phyloP scores from a whole-genome alignment of 495 filamentous ascomycete species.

The Antarctomyces pellizariae region DNA sequence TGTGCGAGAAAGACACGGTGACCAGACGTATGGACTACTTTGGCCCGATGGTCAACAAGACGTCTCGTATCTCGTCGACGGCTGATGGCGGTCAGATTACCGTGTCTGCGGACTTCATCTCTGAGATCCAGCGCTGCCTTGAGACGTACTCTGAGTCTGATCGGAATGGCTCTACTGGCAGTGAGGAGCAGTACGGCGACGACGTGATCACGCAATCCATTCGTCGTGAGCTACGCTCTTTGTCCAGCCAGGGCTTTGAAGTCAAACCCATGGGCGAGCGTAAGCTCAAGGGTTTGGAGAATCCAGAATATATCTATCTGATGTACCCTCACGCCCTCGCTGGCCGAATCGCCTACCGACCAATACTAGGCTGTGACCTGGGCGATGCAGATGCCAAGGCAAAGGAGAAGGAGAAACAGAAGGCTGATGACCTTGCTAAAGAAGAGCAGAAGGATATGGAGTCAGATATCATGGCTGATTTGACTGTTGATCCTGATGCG shows the following conservation, averaged over 20 bases:
- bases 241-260: constrained; percentile 84
- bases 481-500: constrained; percentile 43
- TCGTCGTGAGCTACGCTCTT: constrained; percentile 61
- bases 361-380: constrained; percentile 13
- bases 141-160: constrained; percentile 65
- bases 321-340: constrained; percentile 76
- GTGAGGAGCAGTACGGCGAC: constrained; percentile 47
- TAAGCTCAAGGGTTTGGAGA: constrained; percentile 90
- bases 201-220: constrained; percentile 48
- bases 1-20: constrained; percentile 86
- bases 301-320: constrained; percentile 83
- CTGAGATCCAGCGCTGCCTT: constrained; percentile 76
- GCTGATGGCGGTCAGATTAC: constrained; percentile 97
- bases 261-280: constrained; percentile 87
- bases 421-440: constrained; percentile 9
- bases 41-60: constrained; percentile 96
- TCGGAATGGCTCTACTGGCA: constrained; percentile 37
- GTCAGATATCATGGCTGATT: constrained; percentile 12
- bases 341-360: constrained; percentile 43
- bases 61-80: constrained; percentile 72
- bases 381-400: constrained; percentile 4
- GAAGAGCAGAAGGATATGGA: constrained; percentile 5
- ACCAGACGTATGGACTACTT: constrained; percentile 99
- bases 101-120: constrained; percentile 88
- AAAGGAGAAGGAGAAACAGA: no score